Evolutionary conservation across 306 rosid genomes (phyloP), one percentile per base, ranked within the genome.

Genomic region (Glycine latifolia): DNA sequence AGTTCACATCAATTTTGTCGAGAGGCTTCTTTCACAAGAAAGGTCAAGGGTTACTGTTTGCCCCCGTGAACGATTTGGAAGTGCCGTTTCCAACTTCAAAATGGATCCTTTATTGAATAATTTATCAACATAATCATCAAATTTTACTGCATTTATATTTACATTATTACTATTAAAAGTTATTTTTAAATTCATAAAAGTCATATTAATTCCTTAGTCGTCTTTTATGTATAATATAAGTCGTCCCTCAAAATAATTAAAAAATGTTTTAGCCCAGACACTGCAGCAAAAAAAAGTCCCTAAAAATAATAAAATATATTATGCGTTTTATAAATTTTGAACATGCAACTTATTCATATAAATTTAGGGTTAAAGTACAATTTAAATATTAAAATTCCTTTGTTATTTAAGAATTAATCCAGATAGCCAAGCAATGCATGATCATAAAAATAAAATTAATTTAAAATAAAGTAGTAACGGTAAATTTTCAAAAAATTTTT

Each of bases 21-120:
- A 43, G 67, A 59, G 60, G 33, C 12, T 60, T 48, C 58, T 5
- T 76, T 76, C 59, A 63, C 67, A 62, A 8, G 49, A 77, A 77
- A 53, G 48, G 67, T 43, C 59, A 77, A 76, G 60, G 54, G 67
- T 12, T 15, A 0, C 55, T 37, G 44, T 3, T 37, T 10, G 53
- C 43, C 67, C 26, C 13, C 62, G 55, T 81, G 58, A 72, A 37
- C 37, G 46, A 62, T 17, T 17, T 71, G 65, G 35, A 67, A 46
- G 31, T 0, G 2, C 7, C 9, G 31, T 31, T 17, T 12, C 7
- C 43, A 4, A 39, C 44, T 39, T 39, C 7, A 39, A 4, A 43
- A 26, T 60, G n/a, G n/a, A 16, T 65, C 67, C 55, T 65, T 13
- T 65, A 54, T 62, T 41, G 13, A 66, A 41, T 6, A 3, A 41